Base-by-base conservation (phyloP, 257 asterid species). In the Jaltomata sinuosa region DNA sequence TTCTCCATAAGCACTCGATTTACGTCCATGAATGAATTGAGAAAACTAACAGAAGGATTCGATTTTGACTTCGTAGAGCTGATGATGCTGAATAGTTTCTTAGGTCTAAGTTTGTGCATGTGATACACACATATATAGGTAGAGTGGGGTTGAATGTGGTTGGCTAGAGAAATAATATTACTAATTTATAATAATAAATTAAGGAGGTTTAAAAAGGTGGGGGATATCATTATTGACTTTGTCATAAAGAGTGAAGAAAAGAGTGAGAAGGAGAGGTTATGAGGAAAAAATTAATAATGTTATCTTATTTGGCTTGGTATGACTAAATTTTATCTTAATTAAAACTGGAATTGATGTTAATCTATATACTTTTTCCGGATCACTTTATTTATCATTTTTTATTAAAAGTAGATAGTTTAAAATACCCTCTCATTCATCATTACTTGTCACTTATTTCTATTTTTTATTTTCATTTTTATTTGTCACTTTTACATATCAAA, bases 1-100 rank as follows among this genome's bases (percentile, higher is more conserved):
- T 87, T 89, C 87, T 89, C 90, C 90, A 89, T 89, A 27, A 68
- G 49, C 9, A 34, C 74, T 31, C 77, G 8, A 3, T 34, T 8
- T 14, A 67, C 49, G 49, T 32, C 14, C 25, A 16, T 3, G 0
- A 65, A 50, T 15, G 8, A 52, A 52, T 16, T 52, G n/a, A 18
- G n/a, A 16, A 52, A 52, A 6, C 2, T 6, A 52, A 52, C 7
- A 52, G 59, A 52, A 53, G 6, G 11, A 53, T 53, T 53, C 1
- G 25, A 53, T 18, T 53, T 10, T 53, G 61, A 53, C 25, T 53
- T 53, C 2, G 25, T 53, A 19, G 4, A 53, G 3, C 3, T 0
- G 53, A 49, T 7, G 12, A 0, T n/a, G 16, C 11, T 25, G 69
- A 18, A 42, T 14, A 27, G 81, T 47, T 76, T 76, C 42, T 76